Percentiles rank a stretch among this genome's conserved stretches.
Evolutionary conservation across 139 green algal genomes (phyloP).

Genomic region (Coelastrella sp.): DNA sequence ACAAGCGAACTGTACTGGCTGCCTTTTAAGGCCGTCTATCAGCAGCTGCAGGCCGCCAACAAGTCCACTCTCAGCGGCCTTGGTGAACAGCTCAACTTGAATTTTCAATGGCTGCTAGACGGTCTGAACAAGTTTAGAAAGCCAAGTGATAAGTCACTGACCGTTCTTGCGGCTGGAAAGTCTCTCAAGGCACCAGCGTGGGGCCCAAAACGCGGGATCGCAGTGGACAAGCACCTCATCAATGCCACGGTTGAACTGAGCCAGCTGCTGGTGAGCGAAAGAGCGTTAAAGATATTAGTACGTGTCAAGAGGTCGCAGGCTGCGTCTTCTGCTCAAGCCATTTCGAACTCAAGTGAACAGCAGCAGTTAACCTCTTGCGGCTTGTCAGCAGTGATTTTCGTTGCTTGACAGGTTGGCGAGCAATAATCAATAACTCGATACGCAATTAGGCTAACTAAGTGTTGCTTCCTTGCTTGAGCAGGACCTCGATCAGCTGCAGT

Average conservation of each 20-base stretch:
- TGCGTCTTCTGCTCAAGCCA: too few species aligned
- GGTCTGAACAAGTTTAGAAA: conserved; percentile 39
- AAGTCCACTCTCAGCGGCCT: neutral
- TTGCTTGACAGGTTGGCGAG: too few species aligned
- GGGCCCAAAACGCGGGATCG: conserved; percentile 45
- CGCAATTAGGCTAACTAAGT: too few species aligned
- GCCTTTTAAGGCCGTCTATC: conserved; percentile 21
- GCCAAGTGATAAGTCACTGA: conserved; percentile 44
- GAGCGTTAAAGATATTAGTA: too few species aligned
- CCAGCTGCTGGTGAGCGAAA: conserved; percentile 32
- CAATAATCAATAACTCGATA: too few species aligned
- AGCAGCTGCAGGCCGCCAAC: conserved; percentile 40
- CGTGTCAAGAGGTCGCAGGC: too few species aligned
- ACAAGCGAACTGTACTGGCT: conserved; percentile 33
- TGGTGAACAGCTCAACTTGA: conserved; percentile 29
- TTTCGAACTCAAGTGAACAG: too few species aligned
- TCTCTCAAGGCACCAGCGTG: conserved; percentile 35
- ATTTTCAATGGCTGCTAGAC: conserved; percentile 43
- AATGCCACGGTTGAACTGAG: conserved; percentile 39
- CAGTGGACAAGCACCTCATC: conserved; percentile 43
- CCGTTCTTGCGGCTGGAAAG: conserved; percentile 6
- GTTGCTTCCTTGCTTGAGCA: conserved; percentile 20
- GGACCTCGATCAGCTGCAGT: conserved; percentile 76
- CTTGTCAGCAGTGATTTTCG: too few species aligned
- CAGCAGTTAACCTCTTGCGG: too few species aligned